These are phyloP conservation scores for Heterobasidion irregulare DNA, from an alignment of 1,284 basidiomycete species.

Conservation along the genomic window DNA sequence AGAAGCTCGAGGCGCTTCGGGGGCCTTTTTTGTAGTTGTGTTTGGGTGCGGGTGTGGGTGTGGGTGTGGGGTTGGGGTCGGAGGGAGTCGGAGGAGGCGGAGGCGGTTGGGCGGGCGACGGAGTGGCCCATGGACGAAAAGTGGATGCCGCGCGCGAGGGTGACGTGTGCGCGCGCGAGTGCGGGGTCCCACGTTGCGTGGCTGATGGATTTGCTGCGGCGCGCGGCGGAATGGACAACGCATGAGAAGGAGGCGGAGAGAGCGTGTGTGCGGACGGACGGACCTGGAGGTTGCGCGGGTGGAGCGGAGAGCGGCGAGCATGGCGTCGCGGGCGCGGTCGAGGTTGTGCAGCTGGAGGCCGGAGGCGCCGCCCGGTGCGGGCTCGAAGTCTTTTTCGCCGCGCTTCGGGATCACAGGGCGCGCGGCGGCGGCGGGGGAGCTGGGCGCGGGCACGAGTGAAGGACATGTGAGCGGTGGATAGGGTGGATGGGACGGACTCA, in stretches of 20 bases:
- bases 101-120: constrained; percentile 31
- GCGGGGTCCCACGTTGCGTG: constrained; percentile 67
- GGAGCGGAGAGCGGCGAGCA: constrained; percentile 75
- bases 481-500: constrained; percentile 14
- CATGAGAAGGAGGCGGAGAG: too few relatives aligned
- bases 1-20: constrained; percentile 74
- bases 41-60: too few relatives aligned
- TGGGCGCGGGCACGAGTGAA: too few relatives aligned
- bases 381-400: constrained; percentile 96
- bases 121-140: constrained; percentile 76
- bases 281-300: constrained; percentile 71
- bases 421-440: constrained; percentile 9
- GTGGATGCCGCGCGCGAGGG: constrained; percentile 67
- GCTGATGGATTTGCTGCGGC: constrained; percentile 59
- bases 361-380: constrained; percentile 62
- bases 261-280: not conserved
- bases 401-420: constrained; percentile 76
- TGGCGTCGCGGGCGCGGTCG: constrained; percentile 66
- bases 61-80: constrained; percentile 15
- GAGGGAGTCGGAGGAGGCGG: not conserved
- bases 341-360: constrained; percentile 75
- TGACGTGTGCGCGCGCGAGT: constrained; percentile 59
- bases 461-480: not conserved
- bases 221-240: constrained; percentile 4
- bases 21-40: constrained; percentile 23